Conservation (phyloP, 768 basidiomycete genomes). For the Tricholoma saponaceum region DNA sequence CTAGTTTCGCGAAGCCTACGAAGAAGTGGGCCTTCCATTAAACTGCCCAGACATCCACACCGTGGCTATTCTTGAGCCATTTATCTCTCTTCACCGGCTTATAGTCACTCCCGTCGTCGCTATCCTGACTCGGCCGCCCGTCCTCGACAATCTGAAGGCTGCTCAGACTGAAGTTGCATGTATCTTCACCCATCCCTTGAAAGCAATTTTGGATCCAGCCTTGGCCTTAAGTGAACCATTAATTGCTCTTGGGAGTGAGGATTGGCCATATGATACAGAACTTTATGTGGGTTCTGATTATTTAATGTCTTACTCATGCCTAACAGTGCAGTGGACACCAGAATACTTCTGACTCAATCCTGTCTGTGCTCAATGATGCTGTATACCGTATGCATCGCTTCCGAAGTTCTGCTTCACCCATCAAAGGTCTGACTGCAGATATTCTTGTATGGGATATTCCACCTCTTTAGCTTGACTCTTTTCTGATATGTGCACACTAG, state of each 20-base stretch:
- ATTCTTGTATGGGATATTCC: slow-evolving; percentile 54
- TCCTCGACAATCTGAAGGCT: slow-evolving; percentile 52
- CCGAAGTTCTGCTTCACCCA: slow-evolving; percentile 68
- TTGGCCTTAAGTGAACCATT: slow-evolving; percentile 45
- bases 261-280: slow-evolving; percentile 80
- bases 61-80: slow-evolving; percentile 60
- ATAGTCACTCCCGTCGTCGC: slow-evolving; percentile 81
- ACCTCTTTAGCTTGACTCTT: neutral
- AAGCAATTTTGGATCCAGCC: slow-evolving; percentile 63
- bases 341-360: slow-evolving; percentile 52
- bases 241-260: slow-evolving; percentile 53
- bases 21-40: slow-evolving; percentile 75
- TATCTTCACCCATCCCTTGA: slow-evolving; percentile 79
- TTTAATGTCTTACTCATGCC: neutral
- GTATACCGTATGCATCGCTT: slow-evolving; percentile 84
- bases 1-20: slow-evolving; percentile 79
- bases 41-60: slow-evolving; percentile 52
- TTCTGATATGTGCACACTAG: slow-evolving; percentile 25
- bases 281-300: slow-evolving; percentile 51
- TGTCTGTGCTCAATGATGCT: slow-evolving; percentile 44
- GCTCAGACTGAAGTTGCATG: slow-evolving; percentile 66
- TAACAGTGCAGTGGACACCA: slow-evolving; percentile 18
- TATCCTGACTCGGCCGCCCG: slow-evolving; percentile 47
- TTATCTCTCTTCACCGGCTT: slow-evolving; percentile 61
- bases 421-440: slow-evolving; percentile 82